phyloP scores from a whole-genome alignment of 352 stramenopile species.

The Blastocystis sp. region DNA sequence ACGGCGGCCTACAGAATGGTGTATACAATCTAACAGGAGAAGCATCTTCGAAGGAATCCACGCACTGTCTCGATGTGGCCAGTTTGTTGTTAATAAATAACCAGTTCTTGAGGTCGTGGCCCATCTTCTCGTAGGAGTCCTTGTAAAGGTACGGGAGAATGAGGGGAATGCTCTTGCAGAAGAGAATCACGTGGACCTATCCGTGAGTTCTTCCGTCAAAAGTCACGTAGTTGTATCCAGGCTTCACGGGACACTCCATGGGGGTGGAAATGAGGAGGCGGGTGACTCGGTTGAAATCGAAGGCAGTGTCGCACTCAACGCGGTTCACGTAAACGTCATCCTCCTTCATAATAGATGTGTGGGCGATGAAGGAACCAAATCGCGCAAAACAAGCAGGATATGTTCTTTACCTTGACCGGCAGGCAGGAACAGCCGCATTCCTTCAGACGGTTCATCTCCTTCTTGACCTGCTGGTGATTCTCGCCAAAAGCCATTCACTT shows the following conservation, averaged over 20 bases:
- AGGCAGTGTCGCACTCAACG: constrained; percentile 63
- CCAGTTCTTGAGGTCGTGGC: constrained; percentile 50
- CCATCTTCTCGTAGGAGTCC: constrained; percentile 36
- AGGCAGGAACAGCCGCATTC: constrained; percentile 4
- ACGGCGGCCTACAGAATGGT: constrained; percentile 17
- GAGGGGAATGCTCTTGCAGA: constrained; percentile 60
- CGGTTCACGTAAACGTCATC: constrained; percentile 60
- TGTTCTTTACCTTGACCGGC: constrained; percentile 65
- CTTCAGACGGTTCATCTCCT: constrained; percentile 48
- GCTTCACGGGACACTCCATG: constrained; percentile 35
- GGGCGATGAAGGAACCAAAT: constrained; percentile 6
- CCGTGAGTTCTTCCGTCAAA: background rate
- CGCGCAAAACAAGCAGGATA: constrained; percentile 25
- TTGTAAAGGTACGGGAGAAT: constrained; percentile 69
- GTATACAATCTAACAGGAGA: constrained; percentile 46
- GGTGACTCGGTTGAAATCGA: constrained; percentile 62
- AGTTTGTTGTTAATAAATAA: constrained; percentile 70
- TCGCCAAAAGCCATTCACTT: background rate
- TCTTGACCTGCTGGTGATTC: background rate
- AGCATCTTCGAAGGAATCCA: constrained; percentile 66
- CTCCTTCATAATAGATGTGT: constrained; percentile 60
- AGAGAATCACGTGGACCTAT: constrained; percentile 66
- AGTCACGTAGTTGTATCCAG: constrained; percentile 61
- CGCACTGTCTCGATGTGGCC: constrained; percentile 13
- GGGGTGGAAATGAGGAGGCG: constrained; percentile 59